Evolutionary conservation across 306 rosid genomes (phyloP), one percentile per base, ranked within the genome.

Genomic region (Bauhinia variegata): DNA sequence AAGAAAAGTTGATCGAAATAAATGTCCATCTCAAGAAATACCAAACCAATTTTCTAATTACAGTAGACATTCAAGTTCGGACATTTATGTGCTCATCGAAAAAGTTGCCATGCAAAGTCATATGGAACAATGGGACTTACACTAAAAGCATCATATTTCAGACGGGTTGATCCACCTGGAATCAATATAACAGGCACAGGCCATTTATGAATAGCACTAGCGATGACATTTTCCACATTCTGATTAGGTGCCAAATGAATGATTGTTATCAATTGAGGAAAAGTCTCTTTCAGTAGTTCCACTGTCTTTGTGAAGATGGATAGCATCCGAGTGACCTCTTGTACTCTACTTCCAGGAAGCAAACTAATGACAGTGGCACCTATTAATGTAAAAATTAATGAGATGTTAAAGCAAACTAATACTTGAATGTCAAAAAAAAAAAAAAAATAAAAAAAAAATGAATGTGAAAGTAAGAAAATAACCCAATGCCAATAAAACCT

Each of bases 341-440:
- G 97, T 56, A 84, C 70, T 82, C 98, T 89, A 80, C 97, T 93
- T 81, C 97, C 98, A 66, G 98, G 98, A 88, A 89, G 97, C 86
- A 93, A 75, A 78, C 91, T 89, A 63, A 93, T 75, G 67, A 86
- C 75, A 50, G 86, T 83, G 49, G 95, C 86, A 64, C 89, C 98
- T 92, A 76, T 56, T 53, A 78, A 82, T 60, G 51, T 79, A 16
- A 55, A 73, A 69, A 59, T 19, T 28, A 57, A 57, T 32, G 56
- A 75, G 74, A 74, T 8, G 39, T 61, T 58, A 78, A 39, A 34
- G 37, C 42, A 47, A 65, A 61, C 32, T 54, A 58, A 18, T 14
- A 71, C 34, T 60, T 68, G 61, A 48, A 75, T 18, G 63, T 17
- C 23, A 57, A 74, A 59, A 28, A 69, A 14, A 17, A 1, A 65